Evolutionary conservation across 2,329 filamentous ascomycete species (phyloP).

Genomic region (Hymenoscyphus linearis): DNA sequence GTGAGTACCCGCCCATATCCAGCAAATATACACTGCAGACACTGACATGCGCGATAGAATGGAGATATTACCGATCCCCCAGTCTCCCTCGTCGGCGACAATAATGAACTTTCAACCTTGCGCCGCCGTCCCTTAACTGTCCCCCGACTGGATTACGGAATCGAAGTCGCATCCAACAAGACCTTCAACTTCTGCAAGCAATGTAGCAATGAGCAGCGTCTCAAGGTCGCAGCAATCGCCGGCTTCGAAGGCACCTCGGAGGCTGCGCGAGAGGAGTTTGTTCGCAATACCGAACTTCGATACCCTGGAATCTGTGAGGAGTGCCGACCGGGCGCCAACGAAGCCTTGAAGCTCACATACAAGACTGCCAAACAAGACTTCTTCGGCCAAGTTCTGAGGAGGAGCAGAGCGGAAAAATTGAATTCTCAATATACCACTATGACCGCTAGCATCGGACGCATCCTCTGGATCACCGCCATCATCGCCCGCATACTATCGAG

Average conservation of each 20-base stretch:
- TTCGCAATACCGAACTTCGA: slow-evolving; percentile 33
- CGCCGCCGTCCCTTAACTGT: slow-evolving; percentile 12
- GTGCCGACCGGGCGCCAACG: slow-evolving; percentile 71
- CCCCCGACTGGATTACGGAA: no score
- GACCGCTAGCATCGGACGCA: slow-evolving; percentile 12
- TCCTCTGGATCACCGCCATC: slow-evolving; percentile 26
- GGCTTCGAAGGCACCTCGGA: background rate
- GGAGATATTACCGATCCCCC: slow-evolving; percentile 89
- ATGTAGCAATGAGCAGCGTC: background rate
- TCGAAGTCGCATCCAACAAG: background rate
- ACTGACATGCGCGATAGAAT: slow-evolving; percentile 45
- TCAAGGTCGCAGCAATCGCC: background rate
- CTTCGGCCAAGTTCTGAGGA: slow-evolving; percentile 53
- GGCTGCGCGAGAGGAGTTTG: background rate
- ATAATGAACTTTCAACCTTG: background rate
- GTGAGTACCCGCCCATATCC: slow-evolving; percentile 42
- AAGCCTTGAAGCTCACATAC: slow-evolving; percentile 62
- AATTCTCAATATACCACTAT: background rate
- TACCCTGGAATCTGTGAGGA: slow-evolving; percentile 85
- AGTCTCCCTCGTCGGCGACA: slow-evolving; percentile 51
- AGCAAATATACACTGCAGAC: slow-evolving; percentile 4
- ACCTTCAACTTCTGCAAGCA: background rate
- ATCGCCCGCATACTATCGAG: slow-evolving; percentile 24
- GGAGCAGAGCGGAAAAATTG: slow-evolving; percentile 41
- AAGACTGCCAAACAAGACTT: slow-evolving; percentile 57